These are phyloP conservation scores for Carex cristatella DNA, from an alignment of 176 grass and related monocot genomes.

Conservation along the genomic window DNA sequence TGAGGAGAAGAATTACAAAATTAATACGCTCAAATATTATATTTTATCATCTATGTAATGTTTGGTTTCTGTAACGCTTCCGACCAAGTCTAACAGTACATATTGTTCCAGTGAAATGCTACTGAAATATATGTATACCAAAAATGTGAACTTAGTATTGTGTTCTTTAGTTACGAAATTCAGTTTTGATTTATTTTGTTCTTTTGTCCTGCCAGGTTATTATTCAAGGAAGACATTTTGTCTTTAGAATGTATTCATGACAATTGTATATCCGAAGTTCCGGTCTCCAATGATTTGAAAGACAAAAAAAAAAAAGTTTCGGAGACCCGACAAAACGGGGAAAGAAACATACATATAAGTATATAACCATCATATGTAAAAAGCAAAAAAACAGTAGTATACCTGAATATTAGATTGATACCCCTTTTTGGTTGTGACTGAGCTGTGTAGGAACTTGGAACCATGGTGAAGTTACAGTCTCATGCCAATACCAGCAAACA, in stretches of 20 bases:
- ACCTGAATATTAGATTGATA: background rate
- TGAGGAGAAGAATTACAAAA: background rate
- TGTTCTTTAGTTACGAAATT: too few relatives aligned
- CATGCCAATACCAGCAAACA: background rate
- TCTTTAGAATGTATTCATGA: too few relatives aligned
- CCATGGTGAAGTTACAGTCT: background rate
- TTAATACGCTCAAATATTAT: background rate
- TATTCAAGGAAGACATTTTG: too few relatives aligned
- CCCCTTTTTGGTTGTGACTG: background rate
- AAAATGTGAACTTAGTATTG: too few relatives aligned
- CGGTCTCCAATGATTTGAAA: background rate
- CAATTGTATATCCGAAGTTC: too few relatives aligned
- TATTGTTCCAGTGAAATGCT: background rate
- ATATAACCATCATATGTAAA: background rate
- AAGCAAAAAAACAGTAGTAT: background rate
- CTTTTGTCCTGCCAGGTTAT: too few relatives aligned
- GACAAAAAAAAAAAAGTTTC: background rate
- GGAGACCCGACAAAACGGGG: background rate
- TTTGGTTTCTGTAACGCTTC: background rate
- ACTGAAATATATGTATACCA: too few relatives aligned
- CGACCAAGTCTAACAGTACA: background rate
- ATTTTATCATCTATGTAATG: background rate
- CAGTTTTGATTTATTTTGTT: too few relatives aligned
- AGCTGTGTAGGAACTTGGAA: background rate
- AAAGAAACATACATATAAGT: background rate